These are phyloP conservation scores for Venturia pyrina DNA, from an alignment of 2,329 filamentous ascomycete genomes.

Conservation along the genomic window DNA sequence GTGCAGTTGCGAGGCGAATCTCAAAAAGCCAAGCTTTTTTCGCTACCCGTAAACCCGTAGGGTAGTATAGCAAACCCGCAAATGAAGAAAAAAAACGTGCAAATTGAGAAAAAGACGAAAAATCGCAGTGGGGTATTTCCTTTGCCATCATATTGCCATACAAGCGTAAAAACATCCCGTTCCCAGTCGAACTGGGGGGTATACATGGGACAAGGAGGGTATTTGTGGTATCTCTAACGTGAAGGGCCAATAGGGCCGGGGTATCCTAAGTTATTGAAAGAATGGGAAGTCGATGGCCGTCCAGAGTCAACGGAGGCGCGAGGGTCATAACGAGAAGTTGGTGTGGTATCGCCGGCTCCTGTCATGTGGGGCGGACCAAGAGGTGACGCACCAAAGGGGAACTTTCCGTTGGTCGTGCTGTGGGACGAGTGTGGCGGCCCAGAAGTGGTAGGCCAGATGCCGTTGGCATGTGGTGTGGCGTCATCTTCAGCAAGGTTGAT, in stretches of 20 bases:
- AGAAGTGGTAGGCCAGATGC: constrained; percentile 7
- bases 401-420: constrained; percentile 5
- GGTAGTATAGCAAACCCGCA: not conserved
- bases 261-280: constrained; percentile 72
- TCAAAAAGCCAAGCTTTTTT: constrained; percentile 2
- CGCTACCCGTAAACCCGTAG: not conserved
- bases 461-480: constrained; percentile 17
- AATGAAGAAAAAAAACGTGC: not conserved
- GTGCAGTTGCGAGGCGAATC: not conserved
- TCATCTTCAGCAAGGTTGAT: constrained; percentile 91
- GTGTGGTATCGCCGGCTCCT: constrained; percentile 65
- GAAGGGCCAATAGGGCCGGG: constrained; percentile 73
- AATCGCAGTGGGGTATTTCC: constrained; percentile 6
- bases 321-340: constrained; percentile 58
- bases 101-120: constrained; percentile 4
- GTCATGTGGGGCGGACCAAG: constrained; percentile 26
- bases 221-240: constrained; percentile 11
- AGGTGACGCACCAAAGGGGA: constrained; percentile 22
- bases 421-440: constrained; percentile 8
- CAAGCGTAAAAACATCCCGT: constrained; percentile 3
- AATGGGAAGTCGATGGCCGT: constrained; percentile 89
- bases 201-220: constrained; percentile 4
- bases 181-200: not conserved
- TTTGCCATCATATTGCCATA: constrained; percentile 8
- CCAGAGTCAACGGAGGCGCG: constrained; percentile 84